A percentile compares a stretch with the other conserved stretches of the same genome.
These are phyloP conservation scores for Echria macrotheca DNA, from an alignment of 495 filamentous ascomycete genomes.

Conservation along the genomic window DNA sequence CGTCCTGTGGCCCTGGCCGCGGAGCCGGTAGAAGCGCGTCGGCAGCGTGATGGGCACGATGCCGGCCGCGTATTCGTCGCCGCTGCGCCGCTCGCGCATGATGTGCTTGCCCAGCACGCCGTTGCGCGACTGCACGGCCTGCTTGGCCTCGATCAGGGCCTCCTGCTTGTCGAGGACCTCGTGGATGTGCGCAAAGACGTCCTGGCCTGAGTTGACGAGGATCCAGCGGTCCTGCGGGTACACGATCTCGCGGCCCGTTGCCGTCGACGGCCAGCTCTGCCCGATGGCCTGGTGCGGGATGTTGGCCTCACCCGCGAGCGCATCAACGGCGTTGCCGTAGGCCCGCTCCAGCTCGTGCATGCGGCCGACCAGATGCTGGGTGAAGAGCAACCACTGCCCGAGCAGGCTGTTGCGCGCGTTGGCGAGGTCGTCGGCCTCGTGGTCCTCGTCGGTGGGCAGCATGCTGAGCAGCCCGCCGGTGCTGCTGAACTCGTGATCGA, in stretches of 20 bases:
- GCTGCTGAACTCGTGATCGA: slow-evolving; percentile 49
- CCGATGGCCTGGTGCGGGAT: slow-evolving; percentile 38
- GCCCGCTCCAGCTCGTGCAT: slow-evolving; percentile 46
- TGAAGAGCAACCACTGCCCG: slow-evolving; percentile 46
- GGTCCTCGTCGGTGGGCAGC: slow-evolving; percentile 33
- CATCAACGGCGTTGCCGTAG: slow-evolving; percentile 43
- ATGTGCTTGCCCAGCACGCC: slow-evolving; percentile 31
- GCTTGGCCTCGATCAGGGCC: slow-evolving; percentile 21
- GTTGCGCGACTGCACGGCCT: slow-evolving; percentile 16
- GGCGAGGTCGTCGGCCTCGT: slow-evolving; percentile 25
- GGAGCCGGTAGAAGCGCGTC: slow-evolving; percentile 44
- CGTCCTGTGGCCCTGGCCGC: slow-evolving; percentile 30
- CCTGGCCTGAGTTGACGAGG: slow-evolving; percentile 47
- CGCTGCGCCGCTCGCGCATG: slow-evolving; percentile 17
- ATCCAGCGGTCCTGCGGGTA: slow-evolving; percentile 49
- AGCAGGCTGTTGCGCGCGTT: slow-evolving; percentile 38
- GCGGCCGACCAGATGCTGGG: slow-evolving; percentile 41
- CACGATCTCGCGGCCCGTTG: slow-evolving; percentile 34
- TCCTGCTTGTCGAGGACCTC: slow-evolving; percentile 42
- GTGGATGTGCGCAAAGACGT: slow-evolving; percentile 40
- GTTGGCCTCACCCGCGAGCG: slow-evolving; percentile 42
- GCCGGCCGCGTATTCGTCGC: slow-evolving; percentile 27
- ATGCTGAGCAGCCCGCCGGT: slow-evolving; percentile 46
- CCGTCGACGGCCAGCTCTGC: slow-evolving; percentile 31
- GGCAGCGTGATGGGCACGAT: slow-evolving; percentile 38